Base-by-base conservation (phyloP, 2,329 filamentous ascomycete genomes). In the Beauveria medogensis region DNA sequence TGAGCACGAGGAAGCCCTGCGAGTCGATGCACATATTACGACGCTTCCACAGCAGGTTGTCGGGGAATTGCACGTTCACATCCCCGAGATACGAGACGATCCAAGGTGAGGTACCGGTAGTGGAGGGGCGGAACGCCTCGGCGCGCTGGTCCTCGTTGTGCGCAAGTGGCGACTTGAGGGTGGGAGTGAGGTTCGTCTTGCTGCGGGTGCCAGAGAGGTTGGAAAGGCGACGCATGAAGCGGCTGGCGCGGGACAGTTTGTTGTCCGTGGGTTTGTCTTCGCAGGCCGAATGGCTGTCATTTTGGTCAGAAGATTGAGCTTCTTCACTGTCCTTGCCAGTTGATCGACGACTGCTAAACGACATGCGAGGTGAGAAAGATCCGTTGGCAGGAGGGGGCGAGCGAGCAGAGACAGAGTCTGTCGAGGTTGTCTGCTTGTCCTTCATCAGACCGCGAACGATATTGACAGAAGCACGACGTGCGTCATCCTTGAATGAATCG, bases 11-110 rank as follows among this genome's bases (percentile, higher is more conserved):
- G 73, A 89, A 92, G 20, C 93, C 94, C 63, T 89, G 82, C 9
- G 86, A 85, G 72, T 97, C 92, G 61, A 99, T 84, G 65, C 88
- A 88, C 75, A 97, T 86, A 69, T 88, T 92, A 63, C 94, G 86
- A 59, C 93, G 89, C 78, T 97, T 99, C 94, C 94, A 99, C 14
- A 99, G 81, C 52, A 99, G 80, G 59, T 91, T 96, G 71, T 97
- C 93, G 0, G 94, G 94, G 71, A 99, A 97, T 72, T 99, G 94
- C 12, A 97, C 90, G 68, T 99, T 97, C 64, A 99, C 88, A 69
- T 97, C 91, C 54, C 92, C 91, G 73, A 96, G 82, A 64, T 88
- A 86, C 3, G 90, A 80, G 28, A 87, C 80, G 57, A 86, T 76
- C 53, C 73, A 74, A 0, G 75, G 68, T 22, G 69, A 66, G 10